These are phyloP conservation scores for Gymnopilus junonius DNA, from an alignment of 768 basidiomycete species.

Conservation along the genomic window DNA sequence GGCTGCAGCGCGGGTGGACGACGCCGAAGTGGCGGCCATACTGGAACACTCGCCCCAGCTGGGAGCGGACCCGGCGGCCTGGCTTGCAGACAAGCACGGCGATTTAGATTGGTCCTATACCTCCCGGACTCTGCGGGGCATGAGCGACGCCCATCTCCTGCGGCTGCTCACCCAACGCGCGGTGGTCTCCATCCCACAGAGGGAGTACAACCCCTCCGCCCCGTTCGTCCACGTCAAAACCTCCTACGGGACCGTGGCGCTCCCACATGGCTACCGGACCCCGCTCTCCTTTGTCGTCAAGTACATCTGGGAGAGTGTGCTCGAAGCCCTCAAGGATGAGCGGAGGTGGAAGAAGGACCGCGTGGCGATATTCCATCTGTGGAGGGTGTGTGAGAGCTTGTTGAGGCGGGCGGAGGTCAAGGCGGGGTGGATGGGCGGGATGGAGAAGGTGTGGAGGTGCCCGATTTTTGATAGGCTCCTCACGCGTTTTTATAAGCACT, in stretches of 20 bases:
- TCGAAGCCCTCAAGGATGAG: conserved; percentile 26
- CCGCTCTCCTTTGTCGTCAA: conserved; percentile 49
- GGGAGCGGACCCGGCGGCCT: conserved; percentile 13
- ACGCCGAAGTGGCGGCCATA: conserved; percentile 14
- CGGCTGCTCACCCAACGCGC: conserved; percentile 14
- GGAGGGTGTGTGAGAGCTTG: conserved; percentile 38
- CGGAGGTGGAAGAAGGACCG: conserved; percentile 37
- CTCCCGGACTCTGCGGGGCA: conserved; percentile 13
- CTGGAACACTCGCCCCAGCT: conserved; percentile 5
- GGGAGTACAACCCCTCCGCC: conserved; percentile 22
- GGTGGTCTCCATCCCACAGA: conserved; percentile 24
- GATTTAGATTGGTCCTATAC: conserved; percentile 29
- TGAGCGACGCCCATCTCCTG: conserved; percentile 21
- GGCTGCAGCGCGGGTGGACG: not conserved
- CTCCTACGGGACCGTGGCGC: conserved; percentile 20
- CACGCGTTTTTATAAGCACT: conserved; percentile 44
- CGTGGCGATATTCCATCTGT: conserved; percentile 46
- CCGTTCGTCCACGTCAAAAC: conserved; percentile 21
- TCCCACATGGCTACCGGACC: conserved; percentile 45
- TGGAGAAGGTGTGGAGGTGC: conserved; percentile 45
- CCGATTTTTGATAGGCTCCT: conserved; percentile 47
- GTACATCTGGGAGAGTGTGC: conserved; percentile 45
- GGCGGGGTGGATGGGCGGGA: conserved; percentile 19
- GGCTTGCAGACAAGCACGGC: conserved; percentile 15
- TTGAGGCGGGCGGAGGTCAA: conserved; percentile 36